These are phyloP conservation scores for Rhodamnia argentea DNA, from an alignment of 345 rosid genomes.

Conservation along the genomic window DNA sequence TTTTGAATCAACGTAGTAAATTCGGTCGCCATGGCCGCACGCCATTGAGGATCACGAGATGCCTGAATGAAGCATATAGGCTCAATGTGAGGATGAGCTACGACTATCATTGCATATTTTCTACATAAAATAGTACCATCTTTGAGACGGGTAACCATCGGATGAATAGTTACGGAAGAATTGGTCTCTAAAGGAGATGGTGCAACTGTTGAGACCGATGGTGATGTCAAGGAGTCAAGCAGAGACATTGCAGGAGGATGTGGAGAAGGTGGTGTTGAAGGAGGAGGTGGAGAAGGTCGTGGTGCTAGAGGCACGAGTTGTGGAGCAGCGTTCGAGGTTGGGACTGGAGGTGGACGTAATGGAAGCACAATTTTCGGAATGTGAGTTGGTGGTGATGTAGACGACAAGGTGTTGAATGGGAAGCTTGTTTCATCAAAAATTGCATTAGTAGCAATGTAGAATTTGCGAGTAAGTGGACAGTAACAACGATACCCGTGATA, in stretches of 20 bases:
- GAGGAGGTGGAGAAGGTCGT: too few species aligned
- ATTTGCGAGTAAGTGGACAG: not conserved
- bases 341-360: too few species aligned
- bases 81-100: not conserved
- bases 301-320: not conserved
- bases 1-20: not conserved
- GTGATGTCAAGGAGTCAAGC: not conserved
- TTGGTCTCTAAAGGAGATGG: not conserved
- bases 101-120: not conserved
- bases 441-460: not conserved
- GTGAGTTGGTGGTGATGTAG: not conserved
- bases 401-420: not conserved
- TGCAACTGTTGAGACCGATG: not conserved
- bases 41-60: not conserved
- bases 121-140: not conserved
- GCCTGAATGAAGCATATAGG: not conserved
- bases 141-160: not conserved
- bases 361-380: too few species aligned
- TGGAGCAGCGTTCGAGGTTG: not conserved
- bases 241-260: not conserved
- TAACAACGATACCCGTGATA: not conserved
- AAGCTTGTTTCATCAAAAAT: not conserved
- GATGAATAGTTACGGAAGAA: not conserved
- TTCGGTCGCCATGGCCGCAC: not conserved
- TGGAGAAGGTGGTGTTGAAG: too few species aligned